A percentile compares a stretch with the other conserved stretches of the same genome.
Conservation (phyloP, 2,329 filamentous ascomycete genomes). For the Scedosporium minutisporum region DNA sequence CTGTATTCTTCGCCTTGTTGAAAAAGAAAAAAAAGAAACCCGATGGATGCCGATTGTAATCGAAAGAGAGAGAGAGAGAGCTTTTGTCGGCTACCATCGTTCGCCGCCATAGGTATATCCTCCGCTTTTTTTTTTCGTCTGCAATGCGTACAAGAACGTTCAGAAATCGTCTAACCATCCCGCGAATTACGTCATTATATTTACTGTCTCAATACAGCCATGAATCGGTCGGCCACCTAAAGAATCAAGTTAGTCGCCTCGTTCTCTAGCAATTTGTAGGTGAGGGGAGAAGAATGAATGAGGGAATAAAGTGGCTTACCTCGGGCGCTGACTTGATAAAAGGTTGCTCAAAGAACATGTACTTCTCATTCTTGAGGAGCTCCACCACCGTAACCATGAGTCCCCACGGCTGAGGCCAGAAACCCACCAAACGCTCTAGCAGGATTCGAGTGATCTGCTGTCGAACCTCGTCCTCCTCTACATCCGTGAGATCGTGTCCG, state of each 20-base stretch:
- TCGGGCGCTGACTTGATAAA: slow-evolving; percentile 87
- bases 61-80: not conserved
- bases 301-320: slow-evolving; percentile 37
- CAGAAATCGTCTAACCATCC: not conserved
- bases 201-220: slow-evolving; percentile 15
- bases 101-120: not conserved
- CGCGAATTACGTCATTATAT: not conserved
- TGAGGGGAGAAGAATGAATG: not conserved
- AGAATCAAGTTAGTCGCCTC: not conserved
- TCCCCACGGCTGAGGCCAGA: slow-evolving; percentile 93
- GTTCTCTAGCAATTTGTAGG: too few relatives aligned
- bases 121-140: not conserved
- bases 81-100: not conserved
- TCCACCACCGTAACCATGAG: slow-evolving; percentile 81
- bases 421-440: slow-evolving; percentile 77
- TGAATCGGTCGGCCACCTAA: slow-evolving; percentile 23
- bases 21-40: too few relatives aligned
- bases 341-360: slow-evolving; percentile 83
- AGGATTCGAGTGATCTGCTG: slow-evolving; percentile 86
- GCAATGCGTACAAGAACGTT: not conserved
- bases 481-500: slow-evolving; percentile 60
- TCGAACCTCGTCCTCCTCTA: slow-evolving; percentile 72
- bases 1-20: not conserved
- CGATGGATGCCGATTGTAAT: not conserved
- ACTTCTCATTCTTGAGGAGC: slow-evolving; percentile 82